Evolutionary conservation across 257 asterid genomes (phyloP).

Genomic region (Nicotiana sylvestris): DNA sequence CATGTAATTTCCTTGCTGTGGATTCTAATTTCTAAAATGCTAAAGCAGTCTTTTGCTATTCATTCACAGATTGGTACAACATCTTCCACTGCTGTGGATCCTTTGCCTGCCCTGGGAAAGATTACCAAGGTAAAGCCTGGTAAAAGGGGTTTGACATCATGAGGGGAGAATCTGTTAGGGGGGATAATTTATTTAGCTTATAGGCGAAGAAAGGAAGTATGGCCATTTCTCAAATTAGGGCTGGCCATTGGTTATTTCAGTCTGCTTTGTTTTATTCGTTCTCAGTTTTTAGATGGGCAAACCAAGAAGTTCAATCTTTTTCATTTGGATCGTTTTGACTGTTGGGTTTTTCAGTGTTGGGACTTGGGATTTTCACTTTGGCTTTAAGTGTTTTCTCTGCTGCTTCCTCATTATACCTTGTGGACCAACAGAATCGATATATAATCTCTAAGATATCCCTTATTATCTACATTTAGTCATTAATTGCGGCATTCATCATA

Average conservation of each 20-base stretch:
- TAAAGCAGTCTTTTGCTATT: conserved; percentile 13
- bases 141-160: neutral
- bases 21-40: neutral
- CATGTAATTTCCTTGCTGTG: neutral
- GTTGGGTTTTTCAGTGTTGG: neutral
- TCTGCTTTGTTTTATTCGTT: neutral
- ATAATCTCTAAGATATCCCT: neutral
- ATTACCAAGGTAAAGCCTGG: conserved; percentile 49
- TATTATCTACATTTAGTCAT: neutral
- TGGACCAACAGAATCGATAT: neutral
- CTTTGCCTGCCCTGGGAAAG: conserved; percentile 64
- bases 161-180: neutral
- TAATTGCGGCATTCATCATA: neutral
- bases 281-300: neutral
- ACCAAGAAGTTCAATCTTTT: neutral
- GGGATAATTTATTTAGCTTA: neutral
- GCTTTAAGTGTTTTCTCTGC: neutral
- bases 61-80: conserved; percentile 79
- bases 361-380: neutral
- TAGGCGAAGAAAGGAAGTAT: neutral
- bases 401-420: neutral
- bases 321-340: neutral
- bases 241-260: neutral
- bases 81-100: conserved; percentile 95
- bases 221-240: neutral